These are phyloP conservation scores for Fusarium nygamai DNA, from an alignment of 2,329 filamentous ascomycete genomes.

Conservation along the genomic window DNA sequence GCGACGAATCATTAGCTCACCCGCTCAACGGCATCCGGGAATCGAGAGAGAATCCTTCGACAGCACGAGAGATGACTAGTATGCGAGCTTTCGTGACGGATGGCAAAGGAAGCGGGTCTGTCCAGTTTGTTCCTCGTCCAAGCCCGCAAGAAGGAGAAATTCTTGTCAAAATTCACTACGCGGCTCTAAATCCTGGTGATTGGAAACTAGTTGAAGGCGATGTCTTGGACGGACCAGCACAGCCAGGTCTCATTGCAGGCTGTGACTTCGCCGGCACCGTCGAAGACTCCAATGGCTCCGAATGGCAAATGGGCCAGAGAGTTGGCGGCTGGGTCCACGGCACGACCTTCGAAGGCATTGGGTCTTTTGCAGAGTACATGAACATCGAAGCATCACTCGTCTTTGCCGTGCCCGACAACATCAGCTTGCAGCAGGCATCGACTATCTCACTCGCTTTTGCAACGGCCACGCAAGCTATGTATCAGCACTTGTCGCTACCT, in stretches of 20 bases:
- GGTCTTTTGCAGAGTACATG: slow-evolving; percentile 2
- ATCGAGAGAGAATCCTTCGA: too few species aligned
- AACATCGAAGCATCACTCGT: background rate
- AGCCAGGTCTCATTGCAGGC: background rate
- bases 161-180: slow-evolving; percentile 1
- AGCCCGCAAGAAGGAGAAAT: background rate
- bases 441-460: slow-evolving; percentile 10
- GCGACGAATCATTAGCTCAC: background rate
- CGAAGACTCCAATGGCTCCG: background rate
- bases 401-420: background rate
- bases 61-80: background rate
- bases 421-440: slow-evolving; percentile 2
- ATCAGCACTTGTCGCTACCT: background rate
- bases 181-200: slow-evolving; percentile 5
- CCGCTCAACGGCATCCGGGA: background rate
- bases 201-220: slow-evolving; percentile 11
- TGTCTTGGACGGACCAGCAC: background rate
- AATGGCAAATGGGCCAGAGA: background rate
- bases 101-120: background rate
- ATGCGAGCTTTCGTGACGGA: slow-evolving; percentile 14
- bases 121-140: background rate
- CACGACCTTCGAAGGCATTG: background rate
- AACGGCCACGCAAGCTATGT: slow-evolving; percentile 3
- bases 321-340: slow-evolving; percentile 15
- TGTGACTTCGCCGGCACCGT: slow-evolving; percentile 5